Conservation (phyloP, 2,329 filamentous ascomycete genomes). For the Sporothrix phasma region DNA sequence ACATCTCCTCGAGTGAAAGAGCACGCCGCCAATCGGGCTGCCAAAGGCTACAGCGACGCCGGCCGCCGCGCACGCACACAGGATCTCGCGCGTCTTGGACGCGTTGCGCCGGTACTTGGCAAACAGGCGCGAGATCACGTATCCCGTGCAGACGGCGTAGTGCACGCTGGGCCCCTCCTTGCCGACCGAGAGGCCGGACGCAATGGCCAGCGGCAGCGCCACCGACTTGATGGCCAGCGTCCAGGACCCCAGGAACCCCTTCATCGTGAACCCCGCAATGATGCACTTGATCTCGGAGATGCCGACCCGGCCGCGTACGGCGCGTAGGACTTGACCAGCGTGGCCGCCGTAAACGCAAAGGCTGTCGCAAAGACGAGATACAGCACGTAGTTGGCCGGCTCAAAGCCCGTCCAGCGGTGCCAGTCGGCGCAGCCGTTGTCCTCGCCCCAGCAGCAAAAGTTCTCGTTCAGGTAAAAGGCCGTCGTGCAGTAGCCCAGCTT, state of each 20-base stretch:
- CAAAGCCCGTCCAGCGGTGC: conserved; percentile 77
- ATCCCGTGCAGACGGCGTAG: conserved; percentile 94
- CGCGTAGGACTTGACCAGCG: conserved; percentile 80
- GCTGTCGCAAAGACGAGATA: conserved; percentile 79
- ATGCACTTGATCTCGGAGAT: conserved; percentile 99
- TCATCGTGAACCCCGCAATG: conserved; percentile 98
- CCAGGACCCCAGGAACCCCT: conserved; percentile 86
- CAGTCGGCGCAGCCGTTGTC: conserved; percentile 82
- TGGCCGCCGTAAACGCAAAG: conserved; percentile 74
- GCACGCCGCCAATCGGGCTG: conserved; percentile 89
- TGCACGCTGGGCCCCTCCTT: conserved; percentile 99
- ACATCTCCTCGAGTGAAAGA: conserved; percentile 99
- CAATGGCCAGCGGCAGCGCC: conserved; percentile 81
- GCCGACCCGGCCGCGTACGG: conserved; percentile 91
- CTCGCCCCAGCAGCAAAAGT: conserved; percentile 96
- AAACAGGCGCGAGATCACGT: conserved; percentile 89
- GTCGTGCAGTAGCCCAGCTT: conserved; percentile 95
- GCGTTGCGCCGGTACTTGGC: conserved; percentile 86
- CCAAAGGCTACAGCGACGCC: conserved; percentile 96
- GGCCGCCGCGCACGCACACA: conserved; percentile 88
- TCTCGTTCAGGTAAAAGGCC: conserved; percentile 93
- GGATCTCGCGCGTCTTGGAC: conserved; percentile 86
- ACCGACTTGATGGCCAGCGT: conserved; percentile 92
- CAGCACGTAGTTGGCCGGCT: conserved; percentile 70
- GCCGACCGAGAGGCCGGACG: conserved; percentile 84